These are phyloP conservation scores for Massarina eburnea DNA, from an alignment of 2,329 filamentous ascomycete species.

Conservation along the genomic window DNA sequence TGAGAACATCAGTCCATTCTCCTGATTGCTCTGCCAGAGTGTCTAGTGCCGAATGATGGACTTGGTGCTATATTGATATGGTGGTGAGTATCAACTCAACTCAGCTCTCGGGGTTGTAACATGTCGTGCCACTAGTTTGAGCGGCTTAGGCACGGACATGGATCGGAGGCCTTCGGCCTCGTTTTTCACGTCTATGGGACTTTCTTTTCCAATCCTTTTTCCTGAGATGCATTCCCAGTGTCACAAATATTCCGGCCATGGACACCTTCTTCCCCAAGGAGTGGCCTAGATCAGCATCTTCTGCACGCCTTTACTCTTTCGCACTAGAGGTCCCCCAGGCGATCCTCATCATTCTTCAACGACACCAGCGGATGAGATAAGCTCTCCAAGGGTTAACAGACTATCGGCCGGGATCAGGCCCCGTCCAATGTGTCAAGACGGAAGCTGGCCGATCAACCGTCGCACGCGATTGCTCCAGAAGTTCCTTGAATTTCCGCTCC, in stretches of 20 bases:
- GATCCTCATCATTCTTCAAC: slow-evolving; percentile 1
- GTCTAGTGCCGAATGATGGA: slow-evolving; percentile 32
- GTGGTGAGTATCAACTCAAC: slow-evolving; percentile 24
- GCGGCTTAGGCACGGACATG: slow-evolving; percentile 31
- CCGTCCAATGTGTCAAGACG: slow-evolving; percentile 19
- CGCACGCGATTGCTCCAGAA: slow-evolving; percentile 12
- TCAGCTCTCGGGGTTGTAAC: slow-evolving; percentile 31
- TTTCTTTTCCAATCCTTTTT: slow-evolving; percentile 27
- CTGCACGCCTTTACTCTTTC: slow-evolving; percentile 10
- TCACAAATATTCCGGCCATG: slow-evolving; percentile 28
- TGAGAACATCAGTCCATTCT: slow-evolving; percentile 29
- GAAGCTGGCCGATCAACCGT: slow-evolving; percentile 35
- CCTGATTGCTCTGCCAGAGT: slow-evolving; percentile 29
- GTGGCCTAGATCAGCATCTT: slow-evolving; percentile 11
- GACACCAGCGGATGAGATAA: slow-evolving; percentile 1
- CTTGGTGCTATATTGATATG: slow-evolving; percentile 35
- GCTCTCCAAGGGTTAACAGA: slow-evolving; percentile 7
- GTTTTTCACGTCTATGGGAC: slow-evolving; percentile 16
- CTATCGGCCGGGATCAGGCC: slow-evolving; percentile 21
- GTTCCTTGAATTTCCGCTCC: slow-evolving; percentile 16
- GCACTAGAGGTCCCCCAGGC: slow-evolving; percentile 1
- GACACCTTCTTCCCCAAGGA: slow-evolving; percentile 8
- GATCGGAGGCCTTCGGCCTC: slow-evolving; percentile 25
- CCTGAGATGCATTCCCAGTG: slow-evolving; percentile 19
- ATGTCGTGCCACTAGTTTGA: slow-evolving; percentile 31